Percentiles rank a stretch among this genome's conserved stretches.
phyloP scores from a whole-genome alignment of 306 rosid species.

The Malus fusca region DNA sequence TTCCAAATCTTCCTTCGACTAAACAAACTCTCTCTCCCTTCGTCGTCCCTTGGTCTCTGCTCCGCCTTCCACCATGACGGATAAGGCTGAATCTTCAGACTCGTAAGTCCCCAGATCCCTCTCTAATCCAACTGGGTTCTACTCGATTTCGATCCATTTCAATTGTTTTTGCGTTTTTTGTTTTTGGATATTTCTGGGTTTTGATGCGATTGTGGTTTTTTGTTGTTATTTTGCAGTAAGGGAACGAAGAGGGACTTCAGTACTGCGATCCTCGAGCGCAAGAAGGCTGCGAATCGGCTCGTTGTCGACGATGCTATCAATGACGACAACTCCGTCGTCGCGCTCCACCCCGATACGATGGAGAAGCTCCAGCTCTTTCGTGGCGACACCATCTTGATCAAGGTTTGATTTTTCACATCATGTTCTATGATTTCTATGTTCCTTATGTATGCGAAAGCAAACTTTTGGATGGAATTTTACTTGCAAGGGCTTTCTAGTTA shows the following conservation, averaged over 20 bases:
- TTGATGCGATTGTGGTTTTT: not conserved
- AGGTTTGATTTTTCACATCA: conserved; percentile 32
- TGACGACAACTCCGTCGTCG: conserved; percentile 39
- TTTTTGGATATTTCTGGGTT: not conserved
- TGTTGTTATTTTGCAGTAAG: conserved; percentile 40
- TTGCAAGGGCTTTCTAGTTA: not conserved
- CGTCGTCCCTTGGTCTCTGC: conserved; percentile 6
- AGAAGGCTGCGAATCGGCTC: conserved; percentile 81
- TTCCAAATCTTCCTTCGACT: not conserved
- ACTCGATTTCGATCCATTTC: not conserved
- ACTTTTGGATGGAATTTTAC: not conserved
- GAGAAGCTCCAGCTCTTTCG: conserved; percentile 89
- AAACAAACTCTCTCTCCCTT: conserved; percentile 9
- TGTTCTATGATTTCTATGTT: not conserved
- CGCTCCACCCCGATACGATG: conserved; percentile 78
- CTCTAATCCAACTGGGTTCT: conserved; percentile 5
- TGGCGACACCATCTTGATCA: conserved; percentile 83
- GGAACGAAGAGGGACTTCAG: conserved; percentile 76
- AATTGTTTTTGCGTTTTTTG: not conserved
- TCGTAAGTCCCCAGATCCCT: conserved; percentile 35
- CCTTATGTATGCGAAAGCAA: not conserved
- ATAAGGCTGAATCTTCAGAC: conserved; percentile 78
- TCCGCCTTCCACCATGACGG: conserved; percentile 39
- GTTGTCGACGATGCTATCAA: conserved; percentile 92
- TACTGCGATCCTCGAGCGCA: conserved; percentile 93